These are phyloP conservation scores for Lachnellula arida DNA, from an alignment of 2,329 filamentous ascomycete genomes.

Conservation along the genomic window DNA sequence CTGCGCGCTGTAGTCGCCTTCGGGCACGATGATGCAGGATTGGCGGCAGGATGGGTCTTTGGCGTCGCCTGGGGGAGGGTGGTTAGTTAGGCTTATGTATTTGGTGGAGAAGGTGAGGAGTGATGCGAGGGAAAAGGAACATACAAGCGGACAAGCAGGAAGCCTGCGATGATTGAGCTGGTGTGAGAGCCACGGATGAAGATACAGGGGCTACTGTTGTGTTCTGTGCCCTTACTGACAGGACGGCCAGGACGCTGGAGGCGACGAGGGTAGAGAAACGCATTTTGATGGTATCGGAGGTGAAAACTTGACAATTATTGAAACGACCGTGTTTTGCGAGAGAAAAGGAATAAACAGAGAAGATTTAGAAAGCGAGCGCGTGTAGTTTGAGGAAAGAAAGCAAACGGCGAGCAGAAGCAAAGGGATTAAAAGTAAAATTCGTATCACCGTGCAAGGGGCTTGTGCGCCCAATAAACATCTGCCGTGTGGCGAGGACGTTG, in stretches of 20 bases:
- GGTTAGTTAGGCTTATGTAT: background rate
- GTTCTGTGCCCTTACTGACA: conserved; percentile 8
- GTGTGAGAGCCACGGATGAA: background rate
- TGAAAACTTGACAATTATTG: too few species aligned
- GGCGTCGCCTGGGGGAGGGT: conserved; percentile 2
- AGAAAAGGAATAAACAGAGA: too few species aligned
- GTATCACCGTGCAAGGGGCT: too few species aligned
- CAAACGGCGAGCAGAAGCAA: too few species aligned
- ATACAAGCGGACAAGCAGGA: conserved; percentile 14
- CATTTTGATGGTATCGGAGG: conserved; percentile 10
- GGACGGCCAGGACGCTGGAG: conserved; percentile 5
- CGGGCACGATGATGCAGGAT: conserved; percentile 6
- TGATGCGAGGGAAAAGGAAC: background rate
- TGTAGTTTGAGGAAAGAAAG: too few species aligned
- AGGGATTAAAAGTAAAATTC: too few species aligned
- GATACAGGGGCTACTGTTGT: background rate
- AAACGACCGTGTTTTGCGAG: too few species aligned
- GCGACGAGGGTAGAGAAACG: conserved; percentile 13
- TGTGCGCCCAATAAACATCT: too few species aligned
- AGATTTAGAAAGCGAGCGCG: too few species aligned
- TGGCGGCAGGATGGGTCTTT: conserved; percentile 4
- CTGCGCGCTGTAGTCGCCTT: background rate
- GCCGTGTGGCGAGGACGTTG: too few species aligned
- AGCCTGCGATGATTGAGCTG: conserved; percentile 13
- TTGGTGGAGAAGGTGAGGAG: too few species aligned